Evolutionary conservation across 1,139 yeast genomes (phyloP).

Genomic region (Meyerozyma athensensis): DNA sequence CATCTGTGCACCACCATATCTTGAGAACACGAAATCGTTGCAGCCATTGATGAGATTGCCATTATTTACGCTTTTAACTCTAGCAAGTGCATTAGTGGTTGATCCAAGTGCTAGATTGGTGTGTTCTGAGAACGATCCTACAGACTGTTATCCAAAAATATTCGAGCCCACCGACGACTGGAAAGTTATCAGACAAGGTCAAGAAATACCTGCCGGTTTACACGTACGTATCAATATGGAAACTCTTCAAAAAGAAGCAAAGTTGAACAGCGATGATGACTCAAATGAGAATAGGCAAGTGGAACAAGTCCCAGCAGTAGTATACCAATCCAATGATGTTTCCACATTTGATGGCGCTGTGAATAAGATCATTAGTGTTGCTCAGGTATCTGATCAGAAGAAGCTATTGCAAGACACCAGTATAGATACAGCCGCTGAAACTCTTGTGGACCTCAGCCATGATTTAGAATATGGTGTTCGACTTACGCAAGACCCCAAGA

Average conservation of each 20-base stretch:
- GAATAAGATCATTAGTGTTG: not conserved
- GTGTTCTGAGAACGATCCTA: slow-evolving; percentile 42
- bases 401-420: not conserved
- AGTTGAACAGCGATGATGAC: slow-evolving; percentile 30
- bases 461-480: slow-evolving; percentile 59
- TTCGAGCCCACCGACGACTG: slow-evolving; percentile 64
- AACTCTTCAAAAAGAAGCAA: slow-evolving; percentile 66
- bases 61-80: not conserved
- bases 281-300: not conserved
- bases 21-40: not conserved
- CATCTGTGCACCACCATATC: not conserved
- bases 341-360: slow-evolving; percentile 2
- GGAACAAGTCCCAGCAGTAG: not conserved
- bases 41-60: not conserved
- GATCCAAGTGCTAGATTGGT: slow-evolving; percentile 19
- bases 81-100: slow-evolving; percentile 2
- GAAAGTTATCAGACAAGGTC: slow-evolving; percentile 65
- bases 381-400: not conserved
- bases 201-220: slow-evolving; percentile 70
- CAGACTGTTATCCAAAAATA: slow-evolving; percentile 57
- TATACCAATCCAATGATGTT: not conserved
- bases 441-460: slow-evolving; percentile 56
- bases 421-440: slow-evolving; percentile 31
- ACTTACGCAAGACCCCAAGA: slow-evolving; percentile 17
- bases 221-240: slow-evolving; percentile 70